Evolutionary conservation across 768 basidiomycete species (phyloP), one percentile per base, ranked within the genome.

Genomic region (Stropharia rugosoannulata): DNA sequence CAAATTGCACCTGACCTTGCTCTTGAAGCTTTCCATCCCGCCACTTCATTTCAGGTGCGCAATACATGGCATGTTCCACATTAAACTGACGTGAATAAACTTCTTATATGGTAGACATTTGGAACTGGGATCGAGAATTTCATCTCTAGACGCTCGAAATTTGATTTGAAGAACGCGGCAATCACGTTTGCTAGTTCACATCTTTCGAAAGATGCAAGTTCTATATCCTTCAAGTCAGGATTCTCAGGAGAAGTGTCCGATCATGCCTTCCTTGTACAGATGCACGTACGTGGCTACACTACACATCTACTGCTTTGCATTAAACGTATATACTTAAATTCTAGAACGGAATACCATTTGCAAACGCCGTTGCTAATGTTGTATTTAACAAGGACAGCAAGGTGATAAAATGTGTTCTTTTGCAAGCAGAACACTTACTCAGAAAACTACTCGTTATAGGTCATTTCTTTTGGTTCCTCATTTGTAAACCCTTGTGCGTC

Each of bases 281-380:
- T 48, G 40, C 54, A 58, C 55, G 49, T 62, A 69, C 25, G 51
- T 50, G 11, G 25, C 38, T 19, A 38, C 27, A 15, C 16, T 13
- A 10, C 13, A 6, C 22, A 11, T 47, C 27, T 25, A n/a, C 22
- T 2, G 22, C 1, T 22, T 2, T 15, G n/a, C 19, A 19, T 36
- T 10, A 9, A 18, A 22, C 46, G 7, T 40, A 13, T 40, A 45
- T 39, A 40, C 7, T 22, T 22, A 1, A 9, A 8, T 12, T 48
- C 6, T 27, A 73, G 70, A 56, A 68, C 16, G 70, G 70, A 1
- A 64, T 72, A 44, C 67, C 68, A 12, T 66, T 73, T 41, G 70
- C 67, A 6, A 72, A 73, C 49, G 74, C 76, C 2, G 78, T 79
- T 5, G 77, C 77, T 2, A 78, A 79, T 54, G 70, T 77, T 16